phyloP scores from a whole-genome alignment of 1,284 basidiomycete genomes.

The Fistulinella cinereoalba region DNA sequence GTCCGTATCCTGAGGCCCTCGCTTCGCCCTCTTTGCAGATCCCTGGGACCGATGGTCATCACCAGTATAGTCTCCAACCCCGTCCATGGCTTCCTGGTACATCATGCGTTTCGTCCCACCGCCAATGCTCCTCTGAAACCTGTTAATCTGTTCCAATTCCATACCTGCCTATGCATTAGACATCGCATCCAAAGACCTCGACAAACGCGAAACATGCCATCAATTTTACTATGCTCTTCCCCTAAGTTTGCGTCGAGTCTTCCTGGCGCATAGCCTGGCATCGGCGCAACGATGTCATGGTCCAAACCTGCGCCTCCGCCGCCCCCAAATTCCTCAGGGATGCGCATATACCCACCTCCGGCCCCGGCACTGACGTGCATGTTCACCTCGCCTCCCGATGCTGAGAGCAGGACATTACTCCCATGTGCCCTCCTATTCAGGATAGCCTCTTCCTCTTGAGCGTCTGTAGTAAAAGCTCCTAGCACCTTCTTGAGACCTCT shows the following conservation, averaged over 20 bases:
- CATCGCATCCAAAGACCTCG: conserved; percentile 8
- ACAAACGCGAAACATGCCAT: conserved; percentile 7
- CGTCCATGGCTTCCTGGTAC: conserved; percentile 13
- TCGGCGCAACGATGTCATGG: conserved; percentile 13
- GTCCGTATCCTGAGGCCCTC: conserved; percentile 9
- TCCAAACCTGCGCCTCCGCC: conserved; percentile 5
- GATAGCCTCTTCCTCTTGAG: conserved; percentile 3
- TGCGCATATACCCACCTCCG: conserved; percentile 31
- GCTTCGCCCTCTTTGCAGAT: conserved; percentile 8
- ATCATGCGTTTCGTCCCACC: conserved; percentile 15
- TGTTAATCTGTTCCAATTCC: conserved; percentile 2
- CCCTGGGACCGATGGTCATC: conserved; percentile 1
- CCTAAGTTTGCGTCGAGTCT: neutral
- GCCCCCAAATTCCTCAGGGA: conserved; percentile 8
- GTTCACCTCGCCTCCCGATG: conserved; percentile 4
- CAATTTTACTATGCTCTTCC: neutral
- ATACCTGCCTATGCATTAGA: conserved; percentile 5
- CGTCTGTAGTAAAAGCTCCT: conserved; percentile 1
- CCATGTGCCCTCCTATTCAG: neutral
- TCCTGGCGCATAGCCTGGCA: conserved; percentile 13
- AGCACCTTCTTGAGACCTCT: conserved; percentile 12
- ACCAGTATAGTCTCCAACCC: conserved; percentile 1
- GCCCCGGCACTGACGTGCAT: neutral
- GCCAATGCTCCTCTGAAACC: conserved; percentile 1
- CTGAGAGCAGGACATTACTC: conserved; percentile 1